Evolutionary conservation across 2,329 filamentous ascomycete species (phyloP), one percentile per base, ranked within the genome.

Genomic region (Lachnellula suecica): DNA sequence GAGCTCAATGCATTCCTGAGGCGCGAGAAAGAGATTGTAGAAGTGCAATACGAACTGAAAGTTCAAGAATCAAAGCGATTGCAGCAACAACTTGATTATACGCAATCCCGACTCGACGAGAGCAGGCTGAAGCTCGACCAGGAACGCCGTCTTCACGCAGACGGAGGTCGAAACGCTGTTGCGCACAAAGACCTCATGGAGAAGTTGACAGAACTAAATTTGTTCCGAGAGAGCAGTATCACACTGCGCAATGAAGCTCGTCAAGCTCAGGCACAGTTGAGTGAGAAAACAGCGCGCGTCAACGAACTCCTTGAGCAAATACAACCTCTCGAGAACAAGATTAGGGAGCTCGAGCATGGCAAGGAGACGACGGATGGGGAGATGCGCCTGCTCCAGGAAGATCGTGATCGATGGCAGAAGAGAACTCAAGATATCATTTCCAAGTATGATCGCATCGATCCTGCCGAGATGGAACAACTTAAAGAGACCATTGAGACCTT

Each of bases 11-110:
- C 83, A 56, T 99, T 94, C 69, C 76, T 99, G 56, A 87, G 93
- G 42, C 88, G 91, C 38, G 95, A 99, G 72, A 99, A 97, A 76
- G 94, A 97, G 68, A 97, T 99, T 59, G 81, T 97, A 8, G 93
- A 99, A 63, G 90, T 97, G n/a, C 93, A 97, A 66, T 89, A 91
- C 63, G 92, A 97, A 62, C 78, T 97, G 41, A 92, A 93, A 63
- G 79, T 85, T 0, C 90, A 96, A 63, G 94, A 99, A 71, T 80
- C 84, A 49, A 96, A 95, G 71, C 85, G 94, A 49, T 73, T 97
- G 38, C 89, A 93, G 65, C 91, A 97, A 63, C 91, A 97, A 66
- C 80, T 97, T 22, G 88, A 96, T 46, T 92, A 96, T 67, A 80
- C 87, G 8, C 90, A 94, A 63, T 83, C 83, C 20, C 91, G 97